Base-by-base conservation (phyloP, 1,139 yeast species). In the Candida tropicalis region DNA sequence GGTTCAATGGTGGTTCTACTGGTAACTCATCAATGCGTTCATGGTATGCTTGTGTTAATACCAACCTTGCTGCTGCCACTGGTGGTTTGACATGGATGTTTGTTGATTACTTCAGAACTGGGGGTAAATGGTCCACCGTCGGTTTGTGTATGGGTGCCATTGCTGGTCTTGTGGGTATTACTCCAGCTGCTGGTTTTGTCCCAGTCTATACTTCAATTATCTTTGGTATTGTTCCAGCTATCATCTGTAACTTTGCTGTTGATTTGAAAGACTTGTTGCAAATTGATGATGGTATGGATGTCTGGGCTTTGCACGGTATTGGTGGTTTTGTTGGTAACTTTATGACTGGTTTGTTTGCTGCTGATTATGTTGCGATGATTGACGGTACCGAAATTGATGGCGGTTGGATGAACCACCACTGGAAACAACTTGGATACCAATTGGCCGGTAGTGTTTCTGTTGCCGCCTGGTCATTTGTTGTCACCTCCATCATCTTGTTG, bases 1-100 rank as follows among this genome's bases (percentile, higher is more conserved):
- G 97, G 41, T 91, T 91, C 80, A 91, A 93, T 75, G 97, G 97
- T 66, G 97, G 98, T 57, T 88, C 97, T 39, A 87, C 97, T 43
- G 97, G 96, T 65, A 86, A 87, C 63, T 86, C 96, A 33, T 67
- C 91, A 48, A 82, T 91, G 63, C 85, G 97, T 70, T 90, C 96
- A 44, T 88, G 89, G 87, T 89, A 90, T 72, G 96, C 97, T 24
- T 81, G 87, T 63, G 87, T 87, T 59, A 89, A 88, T 77, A 89
- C 98, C 59, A 89, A 91, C 68, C 62, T 91, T 55, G 96, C 97
- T 46, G 98, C 98, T 49, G 84, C 96, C 12, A 67, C 80, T 58
- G 98, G 96, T 68, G 97, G 95, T 44, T 75, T 93, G 56, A 78
- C 96, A 40, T 91, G 97, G 97, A 84, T 89, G 90, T 75, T 87